Evolutionary conservation across 164 flowering plant species (phyloP), one percentile per base, ranked within the genome.

Genomic region (Houttuynia cordata): DNA sequence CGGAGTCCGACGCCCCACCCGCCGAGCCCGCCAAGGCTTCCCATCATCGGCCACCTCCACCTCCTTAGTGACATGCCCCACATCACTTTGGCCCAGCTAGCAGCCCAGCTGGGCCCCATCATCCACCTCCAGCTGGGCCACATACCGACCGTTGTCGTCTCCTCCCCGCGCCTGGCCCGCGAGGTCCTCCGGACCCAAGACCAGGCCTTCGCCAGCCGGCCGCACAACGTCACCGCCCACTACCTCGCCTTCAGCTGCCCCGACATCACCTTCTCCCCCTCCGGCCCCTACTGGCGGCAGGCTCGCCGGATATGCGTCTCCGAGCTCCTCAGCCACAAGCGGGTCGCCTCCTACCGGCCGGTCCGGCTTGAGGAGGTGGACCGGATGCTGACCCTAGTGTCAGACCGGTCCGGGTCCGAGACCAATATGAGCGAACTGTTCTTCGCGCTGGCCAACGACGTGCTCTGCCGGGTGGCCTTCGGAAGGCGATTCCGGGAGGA

Each of bases 381-480:
- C 34, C 68, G 71, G 51, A 12, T 78, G 58, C 24, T 77, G 20
- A 7, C 24, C 4, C 13, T 40, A 10, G 15, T 80, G 9, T 47
- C 62, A 2, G 42, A 72, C 5, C 70, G 67, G 1, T 17, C 74
- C 7, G 71, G 67, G 1, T n/a, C 58, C 0, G 70, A 63, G 18
- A 59, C 62, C 14, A 73, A 79, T 56, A 49, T 81, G 74, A 80
- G 84, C 62, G 63, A 66, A 41, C 24, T 53, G 24, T 55, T 79
- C 18, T 72, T 80, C 24, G 39, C 12, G 0, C 20, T 80, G 50
- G 79, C 88, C 7, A 83, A 78, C 56, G 75, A 81, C 24, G 51
- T 86, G 1, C 40, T 86, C 15, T 86, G 92, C 51, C 50, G 82
- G 7, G 85, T 80, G n/a, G 91, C 86, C 7, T 81, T 83, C 17